Evolutionary conservation across 371 early-diverging fungal species (phyloP), one percentile per base, ranked within the genome.

Genomic region (Neoconidiobolus thromboides): DNA sequence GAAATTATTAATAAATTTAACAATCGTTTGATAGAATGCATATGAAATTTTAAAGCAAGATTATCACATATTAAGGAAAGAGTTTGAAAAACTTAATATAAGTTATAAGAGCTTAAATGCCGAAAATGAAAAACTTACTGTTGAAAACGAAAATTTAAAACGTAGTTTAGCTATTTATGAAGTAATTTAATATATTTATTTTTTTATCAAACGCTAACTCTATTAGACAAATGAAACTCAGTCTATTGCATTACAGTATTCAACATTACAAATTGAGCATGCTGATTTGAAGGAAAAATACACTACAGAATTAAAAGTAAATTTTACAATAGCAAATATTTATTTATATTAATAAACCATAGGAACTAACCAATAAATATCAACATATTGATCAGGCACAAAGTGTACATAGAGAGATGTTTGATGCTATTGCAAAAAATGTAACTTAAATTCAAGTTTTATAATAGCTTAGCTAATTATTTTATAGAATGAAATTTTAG

Each of bases 401-500:
- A 44, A 7, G 14, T n/a, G n/a, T 43, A 6, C 57, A 57, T 42
- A 15, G 10, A 7, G 41, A 41, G 15, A 44, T 57, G n/a, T 43
- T 57, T 5, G 57, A 57, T 15, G 15, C 57, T 9, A 44, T 57
- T 14, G 15, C 36, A 12, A 57, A 57, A 26, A 57, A 46, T 43
- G 57, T 57, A 57, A 57, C n/a, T 57, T 15, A 9, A 44, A 49
- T 49, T 49, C 49, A 37, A 44, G 40, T 14, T 57, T 26, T 43
- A 9, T 1, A 4, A 43, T 14, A 6, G 36, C 14, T 36, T 36
- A 9, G 15, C 26, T 43, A 39, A 41, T 43, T 7, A 43, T 7
- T 37, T 57, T 15, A 12, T 57, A 57, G 57, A 57, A 57, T 43
- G 57, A 57, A 26, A 44, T 57, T 43, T 57, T 57, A 26, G 57